Base-by-base conservation (phyloP, 2,329 filamentous ascomycete genomes). In the Penicillium vulpinum region DNA sequence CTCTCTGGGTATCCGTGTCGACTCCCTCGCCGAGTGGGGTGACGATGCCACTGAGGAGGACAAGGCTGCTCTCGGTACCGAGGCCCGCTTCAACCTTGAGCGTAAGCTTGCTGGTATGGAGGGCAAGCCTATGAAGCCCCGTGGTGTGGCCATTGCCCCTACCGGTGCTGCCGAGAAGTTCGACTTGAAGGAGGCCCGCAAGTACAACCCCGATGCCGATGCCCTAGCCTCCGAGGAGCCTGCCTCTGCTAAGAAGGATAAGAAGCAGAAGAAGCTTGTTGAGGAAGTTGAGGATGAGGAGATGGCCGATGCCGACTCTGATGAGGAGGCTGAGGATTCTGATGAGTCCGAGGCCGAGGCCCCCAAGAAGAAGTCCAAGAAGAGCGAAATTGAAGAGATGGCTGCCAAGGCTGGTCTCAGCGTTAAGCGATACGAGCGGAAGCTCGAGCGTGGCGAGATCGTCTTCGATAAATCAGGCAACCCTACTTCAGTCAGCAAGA, bases 141-240 rank as follows among this genome's bases (percentile, higher is more conserved):
- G 89, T 75, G 89, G 89, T 63, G 83, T 89, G 60, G 84, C 85
- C 58, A 88, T 93, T 63, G 89, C 83, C 28, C 90, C 90, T 53
- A 88, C 89, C 67, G 89, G 89, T 59, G 74, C 78, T 38, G 85
- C 87, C 56, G 86, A 87, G 67, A 96, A 96, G 78, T 80, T 76
- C 60, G 90, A 92, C 62, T 83, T 99, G 70, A 96, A 95, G 79
- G 91, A 97, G 76, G 89, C 90, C 11, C 85, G 91, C 72, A 94
- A 93, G 77, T 99, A 99, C 83, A 97, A 97, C 76, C 83, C 86
- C 47, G 92, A 97, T 72, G 94, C 91, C 52, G 94, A 99, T 76
- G 93, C 92, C 62, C 80, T 97, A 49, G 81, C 81, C 58, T 85
- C 85, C 46, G 85, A 90, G 67, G 88, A 88, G 65, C 82, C 84